Evolutionary conservation across 805 yeast species (phyloP).

Genomic region (Starmerella potacharoeniae): DNA sequence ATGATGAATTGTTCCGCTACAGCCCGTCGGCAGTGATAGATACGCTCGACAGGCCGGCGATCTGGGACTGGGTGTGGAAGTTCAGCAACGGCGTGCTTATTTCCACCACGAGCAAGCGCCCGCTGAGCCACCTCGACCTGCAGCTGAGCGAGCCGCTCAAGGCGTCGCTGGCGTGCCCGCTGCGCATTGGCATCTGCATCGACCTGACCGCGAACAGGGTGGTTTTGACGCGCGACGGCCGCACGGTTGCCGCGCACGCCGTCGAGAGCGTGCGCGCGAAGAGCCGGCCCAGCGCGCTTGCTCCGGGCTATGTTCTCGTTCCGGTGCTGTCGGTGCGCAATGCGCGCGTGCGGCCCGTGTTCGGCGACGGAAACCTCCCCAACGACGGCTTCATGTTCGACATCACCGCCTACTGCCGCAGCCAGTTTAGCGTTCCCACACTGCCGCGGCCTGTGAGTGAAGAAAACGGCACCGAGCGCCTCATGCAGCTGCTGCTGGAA

Average conservation of each 20-base stretch:
- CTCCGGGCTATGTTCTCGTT: background rate
- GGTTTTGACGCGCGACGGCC: background rate
- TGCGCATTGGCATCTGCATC: background rate
- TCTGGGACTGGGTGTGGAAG: background rate
- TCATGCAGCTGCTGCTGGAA: background rate
- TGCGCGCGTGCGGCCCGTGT: background rate
- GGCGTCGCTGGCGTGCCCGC: background rate
- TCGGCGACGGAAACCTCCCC: background rate
- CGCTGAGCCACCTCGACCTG: background rate
- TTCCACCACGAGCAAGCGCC: background rate
- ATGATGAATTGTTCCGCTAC: background rate
- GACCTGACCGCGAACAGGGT: background rate
- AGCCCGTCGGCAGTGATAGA: background rate
- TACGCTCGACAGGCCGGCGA: background rate
- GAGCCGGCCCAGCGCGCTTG: background rate
- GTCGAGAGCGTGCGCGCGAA: background rate
- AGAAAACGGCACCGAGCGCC: background rate
- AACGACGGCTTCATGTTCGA: slow-evolving; percentile 1
- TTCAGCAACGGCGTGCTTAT: background rate
- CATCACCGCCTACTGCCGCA: background rate
- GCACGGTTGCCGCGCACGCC: background rate
- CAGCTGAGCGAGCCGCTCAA: background rate
- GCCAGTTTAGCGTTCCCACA: background rate
- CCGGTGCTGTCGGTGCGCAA: background rate
- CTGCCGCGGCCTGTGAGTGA: background rate